phyloP scores from a whole-genome alignment of 306 rosid genomes.

The Cucurbita moschata region DNA sequence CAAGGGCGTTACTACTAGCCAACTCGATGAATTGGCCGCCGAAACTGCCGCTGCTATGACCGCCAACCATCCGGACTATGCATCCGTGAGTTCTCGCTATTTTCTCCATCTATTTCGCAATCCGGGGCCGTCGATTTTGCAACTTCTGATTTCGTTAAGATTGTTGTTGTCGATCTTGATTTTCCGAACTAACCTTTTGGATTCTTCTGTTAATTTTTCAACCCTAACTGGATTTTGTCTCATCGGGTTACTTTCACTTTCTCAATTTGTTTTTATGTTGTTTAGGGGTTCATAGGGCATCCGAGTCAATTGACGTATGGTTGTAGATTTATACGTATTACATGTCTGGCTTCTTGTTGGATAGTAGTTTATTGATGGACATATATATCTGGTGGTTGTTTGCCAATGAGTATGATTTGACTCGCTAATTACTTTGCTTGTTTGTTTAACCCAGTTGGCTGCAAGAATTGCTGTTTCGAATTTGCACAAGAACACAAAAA shows the following conservation, averaged over 20 bases:
- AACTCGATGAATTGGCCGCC: conserved; percentile 90
- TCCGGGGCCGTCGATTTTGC: background rate
- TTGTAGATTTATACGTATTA: background rate
- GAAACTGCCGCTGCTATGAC: conserved; percentile 96
- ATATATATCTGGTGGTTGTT: no score
- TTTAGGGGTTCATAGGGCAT: background rate
- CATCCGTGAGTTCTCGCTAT: conserved; percentile 36
- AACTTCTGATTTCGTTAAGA: background rate
- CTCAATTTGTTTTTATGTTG: background rate
- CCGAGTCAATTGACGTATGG: background rate
- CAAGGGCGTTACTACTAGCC: conserved; percentile 90
- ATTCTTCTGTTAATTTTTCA: background rate
- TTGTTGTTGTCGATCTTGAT: background rate
- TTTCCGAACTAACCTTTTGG: background rate
- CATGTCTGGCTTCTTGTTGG: background rate
- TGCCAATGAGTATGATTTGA: background rate
- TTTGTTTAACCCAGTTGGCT: conserved; percentile 42
- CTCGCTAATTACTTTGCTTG: background rate
- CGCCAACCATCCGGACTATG: conserved; percentile 82
- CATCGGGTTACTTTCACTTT: background rate
- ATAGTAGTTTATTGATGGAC: no score
- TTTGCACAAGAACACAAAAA: conserved; percentile 59
- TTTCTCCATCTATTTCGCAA: background rate
- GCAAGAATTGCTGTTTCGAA: conserved; percentile 73
- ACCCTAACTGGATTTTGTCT: background rate